Conservation (phyloP, 139 green algal species). For the Auxenochlorella pyrenoidosa region DNA sequence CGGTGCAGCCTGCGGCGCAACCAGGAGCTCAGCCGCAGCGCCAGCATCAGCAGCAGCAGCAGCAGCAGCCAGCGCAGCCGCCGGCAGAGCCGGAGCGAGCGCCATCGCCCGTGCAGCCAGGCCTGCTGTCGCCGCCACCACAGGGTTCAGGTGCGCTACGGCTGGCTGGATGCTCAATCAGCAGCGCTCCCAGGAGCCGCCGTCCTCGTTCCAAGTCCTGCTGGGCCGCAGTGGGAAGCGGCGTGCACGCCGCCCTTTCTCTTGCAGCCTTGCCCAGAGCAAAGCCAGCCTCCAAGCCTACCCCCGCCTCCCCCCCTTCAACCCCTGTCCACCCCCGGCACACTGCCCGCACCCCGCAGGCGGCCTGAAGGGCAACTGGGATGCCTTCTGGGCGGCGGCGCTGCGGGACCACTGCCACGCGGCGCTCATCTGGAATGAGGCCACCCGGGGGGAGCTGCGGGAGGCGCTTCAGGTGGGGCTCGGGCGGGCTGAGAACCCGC, state of each 20-base stretch:
- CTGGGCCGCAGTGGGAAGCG: too few relatives aligned
- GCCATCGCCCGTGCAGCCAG: background rate
- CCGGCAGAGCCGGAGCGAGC: background rate
- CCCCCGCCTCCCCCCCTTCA: background rate
- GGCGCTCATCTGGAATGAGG: conserved; percentile 93
- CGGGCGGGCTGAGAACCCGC: background rate
- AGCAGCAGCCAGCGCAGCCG: background rate
- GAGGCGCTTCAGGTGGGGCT: conserved; percentile 76
- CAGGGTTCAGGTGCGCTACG: background rate
- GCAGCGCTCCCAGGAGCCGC: too few relatives aligned
- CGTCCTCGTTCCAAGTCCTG: too few relatives aligned
- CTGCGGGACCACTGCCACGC: conserved; percentile 80
- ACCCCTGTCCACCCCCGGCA: background rate
- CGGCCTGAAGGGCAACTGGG: conserved; percentile 81
- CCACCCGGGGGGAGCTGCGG: conserved; percentile 80
- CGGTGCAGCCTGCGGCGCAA: background rate
- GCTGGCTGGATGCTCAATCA: background rate
- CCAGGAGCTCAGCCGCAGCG: background rate
- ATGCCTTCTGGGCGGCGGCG: conserved; percentile 78
- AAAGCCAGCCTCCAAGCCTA: too few relatives aligned
- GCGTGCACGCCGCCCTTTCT: too few relatives aligned
- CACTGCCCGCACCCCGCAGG: conserved; percentile 1
- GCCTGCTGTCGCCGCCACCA: background rate
- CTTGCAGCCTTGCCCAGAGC: too few relatives aligned
- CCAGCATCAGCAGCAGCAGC: background rate